Evolutionary conservation across 352 stramenopile species (phyloP).

Genomic region (Phytophthora aleatoria): DNA sequence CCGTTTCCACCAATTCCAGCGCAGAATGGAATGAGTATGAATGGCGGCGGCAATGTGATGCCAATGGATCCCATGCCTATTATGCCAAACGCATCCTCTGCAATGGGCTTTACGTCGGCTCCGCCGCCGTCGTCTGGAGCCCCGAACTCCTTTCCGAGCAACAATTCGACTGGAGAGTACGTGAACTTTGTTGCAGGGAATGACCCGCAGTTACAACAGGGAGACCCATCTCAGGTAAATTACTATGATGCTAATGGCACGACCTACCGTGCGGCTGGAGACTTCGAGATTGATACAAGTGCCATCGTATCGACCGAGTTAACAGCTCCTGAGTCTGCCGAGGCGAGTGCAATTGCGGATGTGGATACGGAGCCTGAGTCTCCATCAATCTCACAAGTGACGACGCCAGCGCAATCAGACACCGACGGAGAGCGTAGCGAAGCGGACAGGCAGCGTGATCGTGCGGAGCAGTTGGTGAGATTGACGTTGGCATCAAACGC

Average conservation of each 20-base stretch:
- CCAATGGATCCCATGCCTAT: conserved; percentile 31
- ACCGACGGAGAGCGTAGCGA: conserved; percentile 49
- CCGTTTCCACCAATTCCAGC: conserved; percentile 18
- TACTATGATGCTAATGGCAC: conserved; percentile 75
- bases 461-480: conserved; percentile 31
- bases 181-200: conserved; percentile 65
- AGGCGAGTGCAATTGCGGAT: conserved; percentile 37
- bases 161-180: conserved; percentile 28
- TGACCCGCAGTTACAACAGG: conserved; percentile 43
- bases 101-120: conserved; percentile 28
- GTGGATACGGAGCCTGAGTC: conserved; percentile 67
- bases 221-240: conserved; percentile 51
- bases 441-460: conserved; percentile 31
- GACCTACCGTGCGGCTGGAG: conserved; percentile 59
- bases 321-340: not conserved
- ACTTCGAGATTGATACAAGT: conserved; percentile 53
- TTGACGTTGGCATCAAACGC: conserved; percentile 41
- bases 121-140: conserved; percentile 17
- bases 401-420: conserved; percentile 71
- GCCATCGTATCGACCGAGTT: not conserved
- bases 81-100: conserved; percentile 24
- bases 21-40: conserved; percentile 25
- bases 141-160: conserved; percentile 24
- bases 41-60: conserved; percentile 24
- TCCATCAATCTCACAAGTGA: conserved; percentile 70